Evolutionary conservation across 129 eudicot genomes (phyloP), one percentile per base, ranked within the genome.

Genomic region (Lactuca sativa): DNA sequence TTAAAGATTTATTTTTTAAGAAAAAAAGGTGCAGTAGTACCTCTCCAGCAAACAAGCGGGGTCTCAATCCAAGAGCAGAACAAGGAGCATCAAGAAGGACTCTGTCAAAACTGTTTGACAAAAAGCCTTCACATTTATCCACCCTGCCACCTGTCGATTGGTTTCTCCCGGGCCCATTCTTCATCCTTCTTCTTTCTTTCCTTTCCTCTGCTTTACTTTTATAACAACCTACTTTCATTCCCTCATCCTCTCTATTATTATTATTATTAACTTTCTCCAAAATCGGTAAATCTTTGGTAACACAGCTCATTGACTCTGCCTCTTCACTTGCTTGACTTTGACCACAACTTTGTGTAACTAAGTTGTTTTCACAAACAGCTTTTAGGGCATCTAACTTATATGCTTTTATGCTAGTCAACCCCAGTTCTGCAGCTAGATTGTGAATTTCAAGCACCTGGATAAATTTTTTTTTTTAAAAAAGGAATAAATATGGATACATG

Each of bases 41-140:
- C 88, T 86, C 97, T 61, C 90, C 97, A 52, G 91, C 78, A 87
- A 90, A 95, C 38, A 95, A 78, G 10, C 99, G 87, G 30, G 99
- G 99, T 64, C 99, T 84, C 56, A 90, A 70, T 33, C 97, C 99
- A 83, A 95, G 93, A 71, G 99, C 99, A 64, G 99, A 95, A 73
- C 97, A 90, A 38, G 97, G 99, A 76, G 97, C 97, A 87, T 95
- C 99, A 52, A 95, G 97, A 72, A 95, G 99, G 47, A 95, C 96
- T 34, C 99, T 90, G 62, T 95, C 99, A 81, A 95, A 95, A 80
- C 93, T 95, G 74, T 86, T 88, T 7, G 99, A 91, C n/a, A 62
- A 57, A 77, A 95, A 95, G 12, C 99, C 99, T 74, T 78, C 70
- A 40, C 86, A 87, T 68, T 83, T 90, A 75, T 81, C 84, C 75